Base-by-base conservation (phyloP, 2,329 filamentous ascomycete genomes). In the Alternaria sp. region DNA sequence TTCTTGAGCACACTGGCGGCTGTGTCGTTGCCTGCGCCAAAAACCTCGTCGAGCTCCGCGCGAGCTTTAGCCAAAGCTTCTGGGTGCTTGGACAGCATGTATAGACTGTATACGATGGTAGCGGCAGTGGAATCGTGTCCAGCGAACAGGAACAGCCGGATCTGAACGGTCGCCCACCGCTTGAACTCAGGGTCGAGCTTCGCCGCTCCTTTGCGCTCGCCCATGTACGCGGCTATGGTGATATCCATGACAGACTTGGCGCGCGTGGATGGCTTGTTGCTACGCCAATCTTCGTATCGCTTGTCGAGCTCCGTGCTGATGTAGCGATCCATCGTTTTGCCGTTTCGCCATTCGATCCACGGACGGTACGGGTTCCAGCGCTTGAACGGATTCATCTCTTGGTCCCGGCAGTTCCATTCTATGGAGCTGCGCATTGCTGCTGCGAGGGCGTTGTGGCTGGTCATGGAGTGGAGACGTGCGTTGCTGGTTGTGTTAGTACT, bases 81-180 rank as follows among this genome's bases (percentile, higher is more conserved):
- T 0, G 77, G 77, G 44, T 79, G 50, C n/a, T 67, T 57, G 11
- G 67, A 64, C 7, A 81, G 69, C 17, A 75, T 23, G 49, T 79
- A 69, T 15, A 67, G 68, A 28, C 59, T 64, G 54, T 78, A 81
- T 25, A 67, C 72, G 7, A 81, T 68, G 6, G 74, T 77, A n/a
- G 69, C 72, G 9, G 73, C 68, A 2, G 75, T 79, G 0, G 78
- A 75, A 57, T 80, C 77, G 43, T 80, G 77, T 0, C 79, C 79
- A 15, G 74, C 76, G 54, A 81, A 77, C 5, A 81, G 46, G 17
- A 62, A 58, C 9, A 58, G 59, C 1, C 54, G 47, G 11, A 62
- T 58, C 46, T 61, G 54, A 13, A 32, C 28, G 1, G 46, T 58
- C 4, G 59, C 54, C 59, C 59, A 61, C 17, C 46, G 46, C 46